phyloP scores from a whole-genome alignment of 345 rosid species.

The Melaleuca quinquenervia region DNA sequence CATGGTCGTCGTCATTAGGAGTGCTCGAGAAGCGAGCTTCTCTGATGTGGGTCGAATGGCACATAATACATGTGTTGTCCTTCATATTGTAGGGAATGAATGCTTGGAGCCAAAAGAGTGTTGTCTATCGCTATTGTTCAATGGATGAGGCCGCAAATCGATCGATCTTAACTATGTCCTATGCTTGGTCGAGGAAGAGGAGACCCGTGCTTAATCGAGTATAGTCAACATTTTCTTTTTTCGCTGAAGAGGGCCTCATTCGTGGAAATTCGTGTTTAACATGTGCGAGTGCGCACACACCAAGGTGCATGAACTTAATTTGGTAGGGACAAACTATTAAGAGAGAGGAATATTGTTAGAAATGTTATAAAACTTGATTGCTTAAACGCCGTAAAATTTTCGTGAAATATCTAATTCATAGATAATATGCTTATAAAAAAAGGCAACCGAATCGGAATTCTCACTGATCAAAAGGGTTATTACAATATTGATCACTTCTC shows the following conservation, averaged over 20 bases:
- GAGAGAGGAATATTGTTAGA: not conserved
- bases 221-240: not conserved
- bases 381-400: not conserved
- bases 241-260: not conserved
- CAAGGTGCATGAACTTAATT: not conserved
- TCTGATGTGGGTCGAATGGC: not conserved
- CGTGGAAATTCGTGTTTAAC: not conserved
- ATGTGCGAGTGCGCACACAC: not conserved
- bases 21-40: not conserved
- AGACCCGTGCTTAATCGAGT: not conserved
- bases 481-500: not conserved
- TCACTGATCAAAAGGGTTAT: not conserved
- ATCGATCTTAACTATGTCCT: not conserved
- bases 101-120: not conserved
- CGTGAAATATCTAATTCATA: not conserved
- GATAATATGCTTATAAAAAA: not conserved
- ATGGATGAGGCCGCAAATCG: not conserved
- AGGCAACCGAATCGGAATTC: not conserved
- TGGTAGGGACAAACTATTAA: not conserved
- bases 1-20: not conserved
- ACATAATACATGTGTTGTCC: not conserved
- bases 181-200: not conserved
- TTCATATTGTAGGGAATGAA: not conserved
- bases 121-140: not conserved
- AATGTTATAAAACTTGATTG: not conserved